Conservation (phyloP, 306 rosid species). For the Vigna mungo region DNA sequence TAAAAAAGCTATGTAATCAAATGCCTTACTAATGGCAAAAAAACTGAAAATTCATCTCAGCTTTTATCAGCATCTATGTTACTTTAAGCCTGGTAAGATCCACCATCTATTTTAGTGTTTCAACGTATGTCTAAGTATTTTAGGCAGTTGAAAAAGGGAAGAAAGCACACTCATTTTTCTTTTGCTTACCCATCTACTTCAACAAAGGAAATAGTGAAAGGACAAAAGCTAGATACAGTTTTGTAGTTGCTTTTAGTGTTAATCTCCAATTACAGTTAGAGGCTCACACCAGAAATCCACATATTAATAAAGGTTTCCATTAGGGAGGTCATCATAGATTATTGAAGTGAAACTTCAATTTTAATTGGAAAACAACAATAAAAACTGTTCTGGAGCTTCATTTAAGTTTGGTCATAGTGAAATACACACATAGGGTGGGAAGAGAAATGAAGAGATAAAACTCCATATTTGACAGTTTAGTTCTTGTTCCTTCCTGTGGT, state of each 20-base stretch:
- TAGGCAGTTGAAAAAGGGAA: not conserved
- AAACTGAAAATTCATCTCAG: slow-evolving; percentile 1
- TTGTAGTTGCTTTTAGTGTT: not conserved
- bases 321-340: not conserved
- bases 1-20: not conserved
- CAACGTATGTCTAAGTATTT: not conserved
- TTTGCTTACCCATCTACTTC: not conserved
- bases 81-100: not conserved
- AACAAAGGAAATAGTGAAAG: not conserved
- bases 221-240: not conserved
- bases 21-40: not conserved
- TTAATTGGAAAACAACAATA: not conserved
- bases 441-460: not conserved
- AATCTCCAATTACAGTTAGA: not conserved
- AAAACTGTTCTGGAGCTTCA: not conserved
- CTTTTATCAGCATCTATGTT: slow-evolving; percentile 15
- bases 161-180: slow-evolving; percentile 7
- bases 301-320: not conserved
- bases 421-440: not conserved
- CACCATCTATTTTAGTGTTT: not conserved
- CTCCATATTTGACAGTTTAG: not conserved
- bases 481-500: not conserved
- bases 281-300: not conserved
- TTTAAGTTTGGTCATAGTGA: not conserved
- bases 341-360: not conserved